These are phyloP conservation scores for Talaromyces thailandensis DNA, from an alignment of 495 filamentous ascomycete species.

Conservation along the genomic window DNA sequence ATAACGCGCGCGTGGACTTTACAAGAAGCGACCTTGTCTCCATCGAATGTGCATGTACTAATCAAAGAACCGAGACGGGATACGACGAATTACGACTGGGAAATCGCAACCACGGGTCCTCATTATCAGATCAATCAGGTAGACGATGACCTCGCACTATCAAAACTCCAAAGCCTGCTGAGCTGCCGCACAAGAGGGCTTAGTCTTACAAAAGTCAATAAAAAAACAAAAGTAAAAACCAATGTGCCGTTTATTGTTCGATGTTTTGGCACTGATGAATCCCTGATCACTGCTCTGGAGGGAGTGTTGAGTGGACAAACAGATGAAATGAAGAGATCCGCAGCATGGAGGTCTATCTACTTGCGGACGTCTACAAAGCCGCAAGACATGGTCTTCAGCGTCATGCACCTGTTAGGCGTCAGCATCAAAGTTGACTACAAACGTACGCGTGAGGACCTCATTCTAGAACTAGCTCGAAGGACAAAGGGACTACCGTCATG, in stretches of 20 bases:
- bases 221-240: background rate
- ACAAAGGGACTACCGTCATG: background rate
- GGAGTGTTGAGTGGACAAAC: background rate
- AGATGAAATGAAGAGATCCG: constrained; percentile 3
- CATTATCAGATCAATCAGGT: background rate
- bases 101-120: background rate
- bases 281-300: background rate
- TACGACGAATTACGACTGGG: background rate
- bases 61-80: background rate
- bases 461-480: background rate
- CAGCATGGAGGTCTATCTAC: background rate
- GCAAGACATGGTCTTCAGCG: constrained; percentile 4
- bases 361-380: constrained; percentile 1
- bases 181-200: background rate
- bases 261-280: background rate
- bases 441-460: constrained; percentile 1
- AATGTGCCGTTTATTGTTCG: background rate
- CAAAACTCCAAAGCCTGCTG: constrained; percentile 2
- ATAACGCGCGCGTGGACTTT: constrained; percentile 4
- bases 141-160: background rate
- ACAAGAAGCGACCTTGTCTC: constrained; percentile 3
- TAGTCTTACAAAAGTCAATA: background rate
- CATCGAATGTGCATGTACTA: constrained; percentile 2
- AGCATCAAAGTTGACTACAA: constrained; percentile 3
- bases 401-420: constrained; percentile 4